These are phyloP conservation scores for Lactifluus subvellereus DNA, from an alignment of 768 basidiomycete genomes.

Conservation along the genomic window DNA sequence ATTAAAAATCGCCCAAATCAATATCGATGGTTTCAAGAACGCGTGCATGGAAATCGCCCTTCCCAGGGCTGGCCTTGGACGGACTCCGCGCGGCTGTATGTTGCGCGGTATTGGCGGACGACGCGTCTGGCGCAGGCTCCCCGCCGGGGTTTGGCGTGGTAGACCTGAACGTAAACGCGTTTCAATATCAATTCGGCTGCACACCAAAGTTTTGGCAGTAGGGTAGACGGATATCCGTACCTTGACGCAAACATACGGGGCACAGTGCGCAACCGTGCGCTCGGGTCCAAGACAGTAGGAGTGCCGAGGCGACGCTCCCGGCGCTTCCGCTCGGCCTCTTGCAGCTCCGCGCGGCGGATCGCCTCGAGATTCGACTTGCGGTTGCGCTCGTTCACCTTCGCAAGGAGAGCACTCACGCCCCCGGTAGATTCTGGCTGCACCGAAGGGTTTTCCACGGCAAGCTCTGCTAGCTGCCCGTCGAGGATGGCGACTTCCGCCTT, in stretches of 20 bases:
- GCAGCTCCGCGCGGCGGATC: constrained; percentile 68
- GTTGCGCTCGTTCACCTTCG: constrained; percentile 87
- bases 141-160: constrained; percentile 37
- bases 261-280: constrained; percentile 60
- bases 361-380: constrained; percentile 77
- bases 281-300: constrained; percentile 45
- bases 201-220: not conserved
- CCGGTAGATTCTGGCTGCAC: constrained; percentile 21
- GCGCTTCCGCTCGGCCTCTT: constrained; percentile 63
- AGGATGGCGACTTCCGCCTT: constrained; percentile 52
- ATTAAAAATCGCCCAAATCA: constrained; percentile 71
- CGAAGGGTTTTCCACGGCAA: constrained; percentile 31
- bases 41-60: constrained; percentile 48
- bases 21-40: constrained; percentile 66
- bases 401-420: constrained; percentile 41
- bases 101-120: constrained; percentile 35
- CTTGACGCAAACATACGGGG: constrained; percentile 59
- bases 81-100: constrained; percentile 25
- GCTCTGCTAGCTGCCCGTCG: constrained; percentile 56
- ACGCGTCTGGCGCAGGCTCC: constrained; percentile 27
- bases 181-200: not conserved
- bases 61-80: constrained; percentile 29
- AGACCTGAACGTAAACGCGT: constrained; percentile 30
- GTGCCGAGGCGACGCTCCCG: constrained; percentile 56
- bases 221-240: constrained; percentile 36